Evolutionary conservation across 257 asterid genomes (phyloP).

Genomic region (Asclepias syriaca): DNA sequence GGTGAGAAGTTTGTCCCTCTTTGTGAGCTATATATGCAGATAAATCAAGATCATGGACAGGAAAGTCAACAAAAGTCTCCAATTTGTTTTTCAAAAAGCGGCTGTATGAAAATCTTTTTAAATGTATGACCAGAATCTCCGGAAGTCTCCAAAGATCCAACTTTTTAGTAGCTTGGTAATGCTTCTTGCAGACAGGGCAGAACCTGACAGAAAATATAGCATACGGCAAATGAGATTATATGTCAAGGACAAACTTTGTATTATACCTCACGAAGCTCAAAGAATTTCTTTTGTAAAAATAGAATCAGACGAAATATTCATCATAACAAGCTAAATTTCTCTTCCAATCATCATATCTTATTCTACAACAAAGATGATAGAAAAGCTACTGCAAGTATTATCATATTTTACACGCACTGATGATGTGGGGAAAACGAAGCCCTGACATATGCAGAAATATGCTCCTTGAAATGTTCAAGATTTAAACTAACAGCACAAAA

Average conservation of each 20-base stretch:
- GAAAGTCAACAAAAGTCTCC: conserved; percentile 83
- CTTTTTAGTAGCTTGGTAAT: conserved; percentile 86
- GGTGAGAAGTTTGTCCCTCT: conserved; percentile 46
- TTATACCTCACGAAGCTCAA: background rate
- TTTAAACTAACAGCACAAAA: background rate
- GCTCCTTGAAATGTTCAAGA: background rate
- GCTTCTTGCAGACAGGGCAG: conserved; percentile 80
- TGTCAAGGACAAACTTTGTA: conserved; percentile 2
- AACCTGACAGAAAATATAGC: conserved; percentile 38
- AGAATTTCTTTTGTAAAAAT: background rate
- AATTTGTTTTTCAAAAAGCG: conserved; percentile 69
- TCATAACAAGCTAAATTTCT: background rate
- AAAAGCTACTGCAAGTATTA: background rate
- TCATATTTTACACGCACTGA: background rate
- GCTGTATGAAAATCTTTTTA: conserved; percentile 85
- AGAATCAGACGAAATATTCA: background rate
- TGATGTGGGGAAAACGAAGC: background rate
- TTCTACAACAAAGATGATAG: background rate
- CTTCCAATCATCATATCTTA: background rate
- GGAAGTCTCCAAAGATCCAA: conserved; percentile 94
- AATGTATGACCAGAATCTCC: conserved; percentile 80
- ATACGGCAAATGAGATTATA: background rate
- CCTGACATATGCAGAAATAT: background rate
- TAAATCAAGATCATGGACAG: conserved; percentile 70
- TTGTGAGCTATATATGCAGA: conserved; percentile 53